Base-by-base conservation (phyloP, 2,329 filamentous ascomycete genomes). In the Colletotrichum lupini region DNA sequence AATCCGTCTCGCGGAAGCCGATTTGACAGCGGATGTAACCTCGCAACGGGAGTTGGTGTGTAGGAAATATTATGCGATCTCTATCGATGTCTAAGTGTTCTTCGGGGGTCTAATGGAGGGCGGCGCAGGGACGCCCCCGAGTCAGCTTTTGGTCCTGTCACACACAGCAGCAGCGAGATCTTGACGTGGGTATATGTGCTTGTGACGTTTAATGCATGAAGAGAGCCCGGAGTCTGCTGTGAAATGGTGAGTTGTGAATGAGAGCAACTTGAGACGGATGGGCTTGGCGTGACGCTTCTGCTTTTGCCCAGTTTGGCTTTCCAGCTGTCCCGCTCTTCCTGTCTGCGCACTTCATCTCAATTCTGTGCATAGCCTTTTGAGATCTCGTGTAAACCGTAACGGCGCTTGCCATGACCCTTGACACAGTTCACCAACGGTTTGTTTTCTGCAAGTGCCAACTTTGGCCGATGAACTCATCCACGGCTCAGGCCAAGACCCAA, bases 401-500 rank as follows among this genome's bases (percentile, higher is more conserved):
- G n/a, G 30, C 22, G 26, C 24, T 61, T 37, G 59, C 37, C 59
- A 46, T n/a, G 4, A 42, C 30, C 37, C 59, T 22, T n/a, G 7
- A 42, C 30, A 26, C 32, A 26, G 28, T 19, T 11, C 28, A 63
- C 12, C n/a, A 11, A 56, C n/a, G 56, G 24, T 24, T 28, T n/a
- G 46, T 32, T 35, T 57, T 26, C 58, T 72, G 66, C 65, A 56
- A 69, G 53, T 19, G 70, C 46, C 70, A 65, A 69, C 70, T 73
- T 49, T 70, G 70, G 26, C 66, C 55, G 55, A 60, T 57, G 32
- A 69, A 24, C 30, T 32, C 30, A 32, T 63, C 24, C 14, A 61
- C 35, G 60, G 46, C 59, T 60, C 59, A 22, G 56, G 66, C 60
- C 69, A 42, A 59, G 24, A 46, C 63, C 53, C 55, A 46, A 32